Conservation (phyloP, 495 filamentous ascomycete species). For the Lophium mytilinum region DNA sequence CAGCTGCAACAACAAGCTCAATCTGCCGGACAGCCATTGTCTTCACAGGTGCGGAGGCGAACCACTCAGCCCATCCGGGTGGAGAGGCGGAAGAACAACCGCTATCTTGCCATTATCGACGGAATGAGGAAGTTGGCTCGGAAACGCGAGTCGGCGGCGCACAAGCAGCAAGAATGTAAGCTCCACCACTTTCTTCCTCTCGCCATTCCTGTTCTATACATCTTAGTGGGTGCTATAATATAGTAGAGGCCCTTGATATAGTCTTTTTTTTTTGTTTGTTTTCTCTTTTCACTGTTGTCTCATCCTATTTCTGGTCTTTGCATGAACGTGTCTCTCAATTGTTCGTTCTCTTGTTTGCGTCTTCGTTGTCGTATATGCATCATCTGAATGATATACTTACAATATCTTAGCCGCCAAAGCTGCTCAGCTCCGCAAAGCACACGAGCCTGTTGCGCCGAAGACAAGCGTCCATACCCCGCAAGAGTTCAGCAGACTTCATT, state of each 20-base stretch:
- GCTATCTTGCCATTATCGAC: conserved; percentile 81
- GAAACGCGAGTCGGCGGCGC: conserved; percentile 73
- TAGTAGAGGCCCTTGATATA: no score
- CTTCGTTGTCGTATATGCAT: conserved; percentile 5
- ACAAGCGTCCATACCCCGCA: conserved; percentile 59
- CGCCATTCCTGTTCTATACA: neutral
- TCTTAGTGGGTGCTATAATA: no score
- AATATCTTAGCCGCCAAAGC: conserved; percentile 30
- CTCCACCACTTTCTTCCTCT: neutral
- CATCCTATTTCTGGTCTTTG: no score
- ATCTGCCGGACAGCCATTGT: conserved; percentile 47
- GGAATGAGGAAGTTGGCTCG: conserved; percentile 92
- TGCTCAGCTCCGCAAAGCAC: conserved; percentile 35
- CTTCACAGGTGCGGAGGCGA: conserved; percentile 52
- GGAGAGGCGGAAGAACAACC: conserved; percentile 74
- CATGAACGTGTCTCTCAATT: no score
- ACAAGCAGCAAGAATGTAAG: conserved; percentile 79
- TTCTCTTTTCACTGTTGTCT: no score
- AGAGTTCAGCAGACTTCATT: conserved; percentile 80
- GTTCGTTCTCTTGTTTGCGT: no score
- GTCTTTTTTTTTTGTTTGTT: no score
- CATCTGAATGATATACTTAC: conserved; percentile 5
- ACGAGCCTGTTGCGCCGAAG: conserved; percentile 29
- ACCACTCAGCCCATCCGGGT: conserved; percentile 70
- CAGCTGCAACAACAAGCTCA: conserved; percentile 52